Evolutionary conservation across 2,329 filamentous ascomycete genomes (phyloP), one percentile per base, ranked within the genome.

Genomic region (Aspergillus fijiensis): DNA sequence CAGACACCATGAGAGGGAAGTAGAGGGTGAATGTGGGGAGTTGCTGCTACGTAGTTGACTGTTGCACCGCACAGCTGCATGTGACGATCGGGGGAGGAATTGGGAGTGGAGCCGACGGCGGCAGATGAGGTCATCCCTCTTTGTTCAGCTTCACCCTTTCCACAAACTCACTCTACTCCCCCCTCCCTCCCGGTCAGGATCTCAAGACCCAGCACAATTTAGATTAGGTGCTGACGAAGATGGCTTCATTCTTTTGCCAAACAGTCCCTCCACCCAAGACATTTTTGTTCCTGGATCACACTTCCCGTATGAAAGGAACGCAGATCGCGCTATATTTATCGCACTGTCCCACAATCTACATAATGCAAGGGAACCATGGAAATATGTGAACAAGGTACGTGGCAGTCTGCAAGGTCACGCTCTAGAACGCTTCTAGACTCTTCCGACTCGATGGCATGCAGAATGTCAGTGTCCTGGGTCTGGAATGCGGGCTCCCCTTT

Each of bases 91-190:
- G 16, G 35, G n/a, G 39, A 16, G 39, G 16, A 23, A 23, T 23
- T 16, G 16, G 39, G 39, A 49, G 53, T 49, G 42, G 53, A 49
- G 27, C 52, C 53, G 42, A 27, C n/a, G 14, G n/a, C 53, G 39
- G 52, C 33, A 29, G 42, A 55, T 55, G 52, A 55, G 53, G 48
- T 55, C 42, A 49, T 49, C 11, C 14, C 16, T 19, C 16, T 19
- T 19, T 45, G 12, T 19, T 7, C 35, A 10, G 11, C 35, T 42
- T 42, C 16, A 9, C 27, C 27, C 27, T 29, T 29, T 29, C 27
- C 27, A 29, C 27, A 1, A 16, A 45, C 14, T 45, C 14, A 35
- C 39, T 42, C 11, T 16, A 14, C 35, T 42, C 35, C 35, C 11
- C 14, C 14, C n/a, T 12, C 12, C 21, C 21, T 19, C 21, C 21